Percentiles rank a stretch among this genome's conserved stretches.
phyloP scores from a whole-genome alignment of 2,329 filamentous ascomycete species.

The Karstenula rhodostoma region DNA sequence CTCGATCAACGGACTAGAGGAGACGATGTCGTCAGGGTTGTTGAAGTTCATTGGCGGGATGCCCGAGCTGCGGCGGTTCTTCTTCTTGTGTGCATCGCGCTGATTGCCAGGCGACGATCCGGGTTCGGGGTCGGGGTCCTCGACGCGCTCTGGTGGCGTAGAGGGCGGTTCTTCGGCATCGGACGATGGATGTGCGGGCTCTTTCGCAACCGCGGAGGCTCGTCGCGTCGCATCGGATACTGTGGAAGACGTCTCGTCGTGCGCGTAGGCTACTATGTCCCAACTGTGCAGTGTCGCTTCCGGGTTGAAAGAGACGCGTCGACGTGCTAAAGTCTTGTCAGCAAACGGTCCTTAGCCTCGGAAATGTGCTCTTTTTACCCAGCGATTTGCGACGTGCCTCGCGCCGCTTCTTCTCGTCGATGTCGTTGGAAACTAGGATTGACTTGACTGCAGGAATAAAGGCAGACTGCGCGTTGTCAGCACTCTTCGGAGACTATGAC shows the following conservation, averaged over 20 bases:
- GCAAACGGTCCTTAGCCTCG: background rate
- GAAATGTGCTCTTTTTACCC: slow-evolving; percentile 53
- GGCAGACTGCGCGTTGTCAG: slow-evolving; percentile 49
- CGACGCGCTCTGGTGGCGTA: slow-evolving; percentile 68
- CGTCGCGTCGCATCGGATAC: slow-evolving; percentile 79
- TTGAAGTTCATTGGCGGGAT: slow-evolving; percentile 71
- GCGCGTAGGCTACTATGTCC: slow-evolving; percentile 88
- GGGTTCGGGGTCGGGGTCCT: slow-evolving; percentile 66
- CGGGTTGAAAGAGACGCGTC: slow-evolving; percentile 94
- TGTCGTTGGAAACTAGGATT: slow-evolving; percentile 65
- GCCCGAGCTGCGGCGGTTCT: slow-evolving; percentile 69
- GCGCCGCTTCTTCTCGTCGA: slow-evolving; percentile 70
- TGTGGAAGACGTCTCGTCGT: slow-evolving; percentile 80
- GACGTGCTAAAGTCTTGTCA: slow-evolving; percentile 66
- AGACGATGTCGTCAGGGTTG: slow-evolving; percentile 70
- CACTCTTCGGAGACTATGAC: background rate
- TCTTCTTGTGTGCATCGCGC: slow-evolving; percentile 69
- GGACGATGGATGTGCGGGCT: slow-evolving; percentile 47
- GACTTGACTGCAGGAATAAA: slow-evolving; percentile 61
- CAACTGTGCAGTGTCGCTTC: slow-evolving; percentile 98
- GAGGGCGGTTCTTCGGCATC: slow-evolving; percentile 67
- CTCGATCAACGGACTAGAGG: slow-evolving; percentile 80
- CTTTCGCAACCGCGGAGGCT: slow-evolving; percentile 67
- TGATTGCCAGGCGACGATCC: slow-evolving; percentile 71
- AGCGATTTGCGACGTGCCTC: slow-evolving; percentile 92